phyloP scores from a whole-genome alignment of 2,329 filamentous ascomycete genomes.

The Epichloe elymi region DNA sequence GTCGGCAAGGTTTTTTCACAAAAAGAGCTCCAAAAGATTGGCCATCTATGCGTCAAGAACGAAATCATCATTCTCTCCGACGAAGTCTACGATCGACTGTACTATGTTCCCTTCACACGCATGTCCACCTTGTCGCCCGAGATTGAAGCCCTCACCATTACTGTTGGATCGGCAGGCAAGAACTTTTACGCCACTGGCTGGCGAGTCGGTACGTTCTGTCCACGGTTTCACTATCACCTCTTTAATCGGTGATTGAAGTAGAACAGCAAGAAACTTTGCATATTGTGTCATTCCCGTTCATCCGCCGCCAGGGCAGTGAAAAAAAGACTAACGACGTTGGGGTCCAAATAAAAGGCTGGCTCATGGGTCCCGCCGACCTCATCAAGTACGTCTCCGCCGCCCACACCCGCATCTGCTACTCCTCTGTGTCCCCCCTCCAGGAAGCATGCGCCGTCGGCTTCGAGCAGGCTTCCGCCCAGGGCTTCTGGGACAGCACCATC shows the following conservation, averaged over 20 bases:
- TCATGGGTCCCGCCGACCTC: constrained; percentile 78
- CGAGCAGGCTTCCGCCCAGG: constrained; percentile 70
- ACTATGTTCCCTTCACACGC: constrained; percentile 89
- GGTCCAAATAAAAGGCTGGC: constrained; percentile 45
- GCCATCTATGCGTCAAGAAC: constrained; percentile 79
- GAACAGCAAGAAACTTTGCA: no score
- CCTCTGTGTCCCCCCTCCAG: constrained; percentile 76
- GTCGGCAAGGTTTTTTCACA: constrained; percentile 90
- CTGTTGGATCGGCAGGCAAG: constrained; percentile 92
- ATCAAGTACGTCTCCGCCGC: constrained; percentile 87
- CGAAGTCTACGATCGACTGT: constrained; percentile 89
- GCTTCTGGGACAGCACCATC: constrained; percentile 79
- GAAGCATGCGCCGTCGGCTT: constrained; percentile 91
- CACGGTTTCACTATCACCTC: not conserved
- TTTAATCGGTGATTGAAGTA: not conserved
- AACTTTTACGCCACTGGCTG: constrained; percentile 97
- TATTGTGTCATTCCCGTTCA: not conserved
- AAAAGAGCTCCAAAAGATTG: constrained; percentile 72
- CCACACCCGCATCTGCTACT: constrained; percentile 94
- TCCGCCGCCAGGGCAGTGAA: not conserved
- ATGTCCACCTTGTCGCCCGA: constrained; percentile 85
- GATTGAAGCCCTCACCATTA: constrained; percentile 75
- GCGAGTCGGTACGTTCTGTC: constrained; percentile 51
- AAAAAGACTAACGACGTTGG: not conserved
- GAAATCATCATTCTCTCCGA: constrained; percentile 88